A percentile compares a stretch with the other conserved stretches of the same genome.
phyloP scores from a whole-genome alignment of 768 basidiomycete species.

The Suillus decipiens region DNA sequence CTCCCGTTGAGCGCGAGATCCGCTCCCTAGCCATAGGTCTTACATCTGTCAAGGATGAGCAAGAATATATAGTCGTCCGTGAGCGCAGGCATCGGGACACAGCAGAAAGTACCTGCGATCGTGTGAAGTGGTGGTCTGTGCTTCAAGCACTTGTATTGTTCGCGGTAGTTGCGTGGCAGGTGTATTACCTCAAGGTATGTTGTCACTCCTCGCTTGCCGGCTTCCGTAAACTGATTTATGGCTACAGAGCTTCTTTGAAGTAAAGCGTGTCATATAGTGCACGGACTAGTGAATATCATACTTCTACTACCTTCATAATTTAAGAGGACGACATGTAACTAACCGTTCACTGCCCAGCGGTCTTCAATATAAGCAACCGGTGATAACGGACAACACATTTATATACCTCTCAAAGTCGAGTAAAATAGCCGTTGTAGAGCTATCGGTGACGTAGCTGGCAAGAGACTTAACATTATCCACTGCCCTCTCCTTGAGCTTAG shows the following conservation, averaged over 20 bases:
- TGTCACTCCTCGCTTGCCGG: background rate
- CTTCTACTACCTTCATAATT: background rate
- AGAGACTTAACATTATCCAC: background rate
- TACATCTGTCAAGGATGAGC: constrained; percentile 93
- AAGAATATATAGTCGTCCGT: constrained; percentile 96
- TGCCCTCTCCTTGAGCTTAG: background rate
- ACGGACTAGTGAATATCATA: background rate
- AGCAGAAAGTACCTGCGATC: constrained; percentile 87
- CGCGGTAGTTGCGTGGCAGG: constrained; percentile 92
- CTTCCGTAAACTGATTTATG: constrained; percentile 43
- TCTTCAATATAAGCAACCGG: background rate
- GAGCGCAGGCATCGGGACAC: constrained; percentile 94
- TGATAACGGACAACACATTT: too few relatives aligned
- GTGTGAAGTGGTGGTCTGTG: constrained; percentile 99
- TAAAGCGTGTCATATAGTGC: constrained; percentile 75
- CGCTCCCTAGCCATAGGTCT: constrained; percentile 79
- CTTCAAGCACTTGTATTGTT: constrained; percentile 86
- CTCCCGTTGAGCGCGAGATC: constrained; percentile 96
- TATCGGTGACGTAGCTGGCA: background rate
- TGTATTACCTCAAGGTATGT: constrained; percentile 90
- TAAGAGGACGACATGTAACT: background rate
- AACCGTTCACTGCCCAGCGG: too few relatives aligned
- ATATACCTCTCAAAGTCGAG: background rate
- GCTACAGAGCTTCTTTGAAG: constrained; percentile 68
- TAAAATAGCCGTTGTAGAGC: background rate